Conservation (phyloP, 108 stramenopile species). For the Fragilaria crotonensis region DNA sequence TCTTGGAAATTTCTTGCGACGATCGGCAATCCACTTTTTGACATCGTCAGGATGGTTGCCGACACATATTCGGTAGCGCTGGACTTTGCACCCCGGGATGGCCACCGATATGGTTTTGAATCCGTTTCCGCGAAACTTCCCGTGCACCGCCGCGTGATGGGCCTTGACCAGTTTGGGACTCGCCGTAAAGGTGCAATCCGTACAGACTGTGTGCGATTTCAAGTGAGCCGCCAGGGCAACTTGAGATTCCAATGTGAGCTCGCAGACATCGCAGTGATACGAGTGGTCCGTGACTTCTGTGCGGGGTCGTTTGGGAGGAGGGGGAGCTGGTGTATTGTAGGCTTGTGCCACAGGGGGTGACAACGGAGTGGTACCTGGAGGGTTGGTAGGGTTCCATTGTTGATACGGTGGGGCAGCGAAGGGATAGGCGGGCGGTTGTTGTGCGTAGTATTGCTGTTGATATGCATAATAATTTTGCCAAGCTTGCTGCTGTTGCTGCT, state of each 20-base stretch:
- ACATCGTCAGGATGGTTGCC: constrained; percentile 86
- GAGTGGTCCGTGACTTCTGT: too few relatives aligned
- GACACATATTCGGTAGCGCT: constrained; percentile 78
- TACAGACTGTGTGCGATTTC: constrained; percentile 35
- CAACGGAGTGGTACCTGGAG: too few relatives aligned
- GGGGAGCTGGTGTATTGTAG: background rate
- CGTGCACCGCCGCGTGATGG: constrained; percentile 40
- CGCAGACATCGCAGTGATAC: constrained; percentile 33
- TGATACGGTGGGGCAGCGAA: too few relatives aligned
- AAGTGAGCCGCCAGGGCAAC: constrained; percentile 28
- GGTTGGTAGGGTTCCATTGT: too few relatives aligned
- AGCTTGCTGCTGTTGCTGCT: background rate
- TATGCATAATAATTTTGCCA: background rate
- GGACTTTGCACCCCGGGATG: constrained; percentile 64
- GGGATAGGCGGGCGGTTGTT: too few relatives aligned
- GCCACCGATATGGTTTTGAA: constrained; percentile 76
- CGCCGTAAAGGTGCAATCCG: constrained; percentile 36
- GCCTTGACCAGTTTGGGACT: constrained; percentile 47
- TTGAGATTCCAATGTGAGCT: constrained; percentile 25
- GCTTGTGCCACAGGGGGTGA: background rate
- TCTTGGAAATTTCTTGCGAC: constrained; percentile 64
- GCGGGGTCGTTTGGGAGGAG: background rate
- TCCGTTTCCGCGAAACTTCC: constrained; percentile 68
- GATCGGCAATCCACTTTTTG: constrained; percentile 73
- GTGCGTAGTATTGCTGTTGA: background rate